phyloP scores from a whole-genome alignment of 2,329 filamentous ascomycete species.

The Colletotrichum neosansevieriae region DNA sequence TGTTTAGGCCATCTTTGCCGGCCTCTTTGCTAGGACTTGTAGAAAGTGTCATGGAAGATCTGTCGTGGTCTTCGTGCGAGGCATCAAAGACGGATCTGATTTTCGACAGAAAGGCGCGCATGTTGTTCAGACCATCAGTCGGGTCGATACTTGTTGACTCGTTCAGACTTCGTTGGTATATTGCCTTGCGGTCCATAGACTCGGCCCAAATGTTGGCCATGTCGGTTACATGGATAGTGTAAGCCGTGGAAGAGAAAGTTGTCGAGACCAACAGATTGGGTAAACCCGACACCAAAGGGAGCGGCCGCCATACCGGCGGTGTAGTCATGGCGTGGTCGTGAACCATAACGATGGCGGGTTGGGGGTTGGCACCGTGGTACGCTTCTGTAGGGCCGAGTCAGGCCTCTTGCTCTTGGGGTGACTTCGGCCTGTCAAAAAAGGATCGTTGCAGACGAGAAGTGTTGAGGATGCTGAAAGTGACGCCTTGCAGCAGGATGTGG shows the following conservation, averaged over 20 bases:
- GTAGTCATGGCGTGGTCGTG: constrained; percentile 46
- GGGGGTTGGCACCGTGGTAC: not conserved
- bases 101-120: constrained; percentile 74
- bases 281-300: constrained; percentile 57
- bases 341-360: not conserved
- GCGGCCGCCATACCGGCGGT: constrained; percentile 59
- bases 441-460: not conserved
- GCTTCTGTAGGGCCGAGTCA: not conserved
- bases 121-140: constrained; percentile 75
- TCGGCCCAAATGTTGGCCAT: constrained; percentile 81
- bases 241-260: constrained; percentile 65
- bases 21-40: constrained; percentile 49
- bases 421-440: not conserved
- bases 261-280: constrained; percentile 75
- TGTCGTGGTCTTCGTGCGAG: constrained; percentile 56
- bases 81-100: constrained; percentile 65
- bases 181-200: constrained; percentile 68
- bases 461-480: not conserved
- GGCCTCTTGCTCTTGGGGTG: not conserved
- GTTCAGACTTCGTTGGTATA: constrained; percentile 71
- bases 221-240: constrained; percentile 77
- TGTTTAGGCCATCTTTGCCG: constrained; percentile 56
- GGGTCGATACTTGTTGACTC: constrained; percentile 80
- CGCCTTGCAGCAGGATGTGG: constrained; percentile 10
- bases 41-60: constrained; percentile 59